A percentile compares a stretch with the other conserved stretches of the same genome.
phyloP scores from a whole-genome alignment of 805 yeast genomes.

The Suhomyces faveliae region DNA sequence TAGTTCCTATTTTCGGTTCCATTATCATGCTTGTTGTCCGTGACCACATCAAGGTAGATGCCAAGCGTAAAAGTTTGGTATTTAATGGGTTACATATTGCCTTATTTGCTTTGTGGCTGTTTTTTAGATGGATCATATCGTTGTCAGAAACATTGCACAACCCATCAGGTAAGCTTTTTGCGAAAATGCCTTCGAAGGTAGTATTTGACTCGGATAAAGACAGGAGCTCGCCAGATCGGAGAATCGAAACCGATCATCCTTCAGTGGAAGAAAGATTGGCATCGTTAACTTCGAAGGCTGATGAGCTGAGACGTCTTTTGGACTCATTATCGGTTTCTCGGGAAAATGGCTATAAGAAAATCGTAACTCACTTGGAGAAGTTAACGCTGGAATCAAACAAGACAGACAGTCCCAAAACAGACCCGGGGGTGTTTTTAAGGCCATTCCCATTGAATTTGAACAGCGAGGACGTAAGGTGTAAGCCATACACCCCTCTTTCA shows the following conservation, averaged over 20 bases:
- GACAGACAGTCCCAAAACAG: background rate
- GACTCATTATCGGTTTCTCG: background rate
- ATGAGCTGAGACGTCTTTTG: constrained; percentile 1
- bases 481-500: background rate
- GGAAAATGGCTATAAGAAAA: background rate
- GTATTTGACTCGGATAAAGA: background rate
- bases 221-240: background rate
- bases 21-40: constrained; percentile 29
- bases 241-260: background rate
- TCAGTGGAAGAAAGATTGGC: background rate
- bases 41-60: constrained; percentile 24
- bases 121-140: constrained; percentile 16
- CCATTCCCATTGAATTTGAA: constrained; percentile 21
- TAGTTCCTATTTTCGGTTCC: constrained; percentile 26
- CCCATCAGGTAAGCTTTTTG: background rate
- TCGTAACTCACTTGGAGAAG: constrained; percentile 3
- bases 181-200: background rate
- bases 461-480: background rate
- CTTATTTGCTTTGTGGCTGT: constrained; percentile 34
- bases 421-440: constrained; percentile 8
- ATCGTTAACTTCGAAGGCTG: background rate
- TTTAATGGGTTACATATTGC: constrained; percentile 38
- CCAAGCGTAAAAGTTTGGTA: constrained; percentile 22
- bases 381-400: background rate
- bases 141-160: background rate